A percentile compares a stretch with the other conserved stretches of the same genome.
These are phyloP conservation scores for Naganishia albida DNA, from an alignment of 1,284 basidiomycete species.

Conservation along the genomic window DNA sequence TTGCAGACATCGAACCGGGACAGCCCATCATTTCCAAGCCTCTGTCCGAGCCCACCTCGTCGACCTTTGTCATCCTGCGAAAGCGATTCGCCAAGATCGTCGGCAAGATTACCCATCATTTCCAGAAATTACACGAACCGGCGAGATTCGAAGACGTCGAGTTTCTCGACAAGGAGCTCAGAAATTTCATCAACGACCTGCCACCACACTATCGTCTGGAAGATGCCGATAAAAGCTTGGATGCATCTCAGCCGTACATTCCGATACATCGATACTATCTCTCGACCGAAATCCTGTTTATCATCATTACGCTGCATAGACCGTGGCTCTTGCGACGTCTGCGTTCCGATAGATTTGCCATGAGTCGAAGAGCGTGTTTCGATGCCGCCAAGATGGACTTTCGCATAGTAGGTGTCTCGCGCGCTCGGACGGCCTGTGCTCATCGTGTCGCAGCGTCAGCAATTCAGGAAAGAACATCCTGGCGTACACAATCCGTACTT, in stretches of 20 bases:
- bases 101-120: slow-evolving; percentile 90
- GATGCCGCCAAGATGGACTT: slow-evolving; percentile 49
- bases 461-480: slow-evolving; percentile 47
- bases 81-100: slow-evolving; percentile 81
- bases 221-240: slow-evolving; percentile 75
- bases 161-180: slow-evolving; percentile 78
- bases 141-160: slow-evolving; percentile 85
- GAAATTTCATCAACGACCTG: slow-evolving; percentile 71
- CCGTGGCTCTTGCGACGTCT: slow-evolving; percentile 50
- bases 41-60: slow-evolving; percentile 66
- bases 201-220: slow-evolving; percentile 64
- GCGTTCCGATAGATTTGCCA: slow-evolving; percentile 41
- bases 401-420: slow-evolving; percentile 40
- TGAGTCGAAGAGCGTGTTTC: slow-evolving; percentile 47
- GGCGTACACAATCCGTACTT: slow-evolving; percentile 42
- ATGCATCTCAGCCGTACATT: slow-evolving; percentile 56
- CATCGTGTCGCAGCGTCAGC: slow-evolving; percentile 42
- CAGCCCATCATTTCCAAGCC: slow-evolving; percentile 48
- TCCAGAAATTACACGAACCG: slow-evolving; percentile 80
- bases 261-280: slow-evolving; percentile 51
- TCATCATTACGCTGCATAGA: slow-evolving; percentile 50
- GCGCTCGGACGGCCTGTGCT: slow-evolving; percentile 39
- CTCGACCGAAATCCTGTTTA: slow-evolving; percentile 48
- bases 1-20: slow-evolving; percentile 59
- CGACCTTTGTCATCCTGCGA: slow-evolving; percentile 85